Conservation (phyloP, 1,284 basidiomycete species). For the Sanghuangporus baumii region DNA sequence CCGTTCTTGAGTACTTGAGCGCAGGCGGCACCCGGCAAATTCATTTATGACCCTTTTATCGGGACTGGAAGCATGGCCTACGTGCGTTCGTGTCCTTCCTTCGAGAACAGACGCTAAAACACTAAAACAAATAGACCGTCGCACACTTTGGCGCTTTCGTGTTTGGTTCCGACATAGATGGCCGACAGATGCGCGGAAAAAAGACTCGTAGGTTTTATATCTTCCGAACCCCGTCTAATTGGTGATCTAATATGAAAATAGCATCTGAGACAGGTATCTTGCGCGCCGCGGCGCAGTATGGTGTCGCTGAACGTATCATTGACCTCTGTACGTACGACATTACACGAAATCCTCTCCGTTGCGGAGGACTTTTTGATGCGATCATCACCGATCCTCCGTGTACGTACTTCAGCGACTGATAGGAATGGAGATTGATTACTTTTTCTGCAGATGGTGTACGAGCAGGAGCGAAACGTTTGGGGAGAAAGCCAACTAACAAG, state of each 20-base stretch:
- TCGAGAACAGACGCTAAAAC: background rate
- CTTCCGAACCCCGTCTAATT: background rate
- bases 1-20: background rate
- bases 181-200: slow-evolving; percentile 95
- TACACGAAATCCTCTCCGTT: slow-evolving; percentile 84
- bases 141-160: slow-evolving; percentile 87
- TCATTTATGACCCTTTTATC: slow-evolving; percentile 95
- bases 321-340: slow-evolving; percentile 90
- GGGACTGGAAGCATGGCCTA: slow-evolving; percentile 98
- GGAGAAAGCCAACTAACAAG: slow-evolving; percentile 55
- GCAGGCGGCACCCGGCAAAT: slow-evolving; percentile 80
- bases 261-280: slow-evolving; percentile 64
- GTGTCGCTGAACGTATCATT: slow-evolving; percentile 66
- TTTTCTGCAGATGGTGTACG: slow-evolving; percentile 76
- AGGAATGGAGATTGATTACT: background rate
- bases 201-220: background rate
- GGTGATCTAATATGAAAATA: slow-evolving; percentile 17
- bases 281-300: slow-evolving; percentile 83
- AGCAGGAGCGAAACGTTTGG: slow-evolving; percentile 93
- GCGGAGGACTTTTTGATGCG: slow-evolving; percentile 87
- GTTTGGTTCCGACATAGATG: slow-evolving; percentile 95
- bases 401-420: slow-evolving; percentile 33
- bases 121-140: slow-evolving; percentile 45
- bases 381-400: slow-evolving; percentile 94
- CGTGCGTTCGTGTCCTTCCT: slow-evolving; percentile 32